These are phyloP conservation scores for Fusarium dimerum DNA, from an alignment of 2,329 filamentous ascomycete species.

Conservation along the genomic window DNA sequence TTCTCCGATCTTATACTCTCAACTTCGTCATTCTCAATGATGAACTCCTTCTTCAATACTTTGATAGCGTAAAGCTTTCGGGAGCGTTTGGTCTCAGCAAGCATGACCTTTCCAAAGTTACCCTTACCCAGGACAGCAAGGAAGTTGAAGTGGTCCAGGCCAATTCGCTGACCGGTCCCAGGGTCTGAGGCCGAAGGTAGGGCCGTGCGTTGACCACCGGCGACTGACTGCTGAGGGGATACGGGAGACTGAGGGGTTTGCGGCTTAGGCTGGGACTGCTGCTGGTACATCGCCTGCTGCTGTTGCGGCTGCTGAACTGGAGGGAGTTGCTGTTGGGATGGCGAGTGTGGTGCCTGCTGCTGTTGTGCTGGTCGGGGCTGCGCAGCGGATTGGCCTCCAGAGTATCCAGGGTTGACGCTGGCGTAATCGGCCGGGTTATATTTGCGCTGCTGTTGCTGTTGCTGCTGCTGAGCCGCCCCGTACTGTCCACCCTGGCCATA, in stretches of 20 bases:
- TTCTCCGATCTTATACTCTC: conserved; percentile 98
- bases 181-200: conserved; percentile 70
- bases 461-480: conserved; percentile 36
- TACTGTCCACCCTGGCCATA: conserved; percentile 38
- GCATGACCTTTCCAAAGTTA: conserved; percentile 99
- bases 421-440: conserved; percentile 82
- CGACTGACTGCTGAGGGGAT: conserved; percentile 31
- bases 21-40: conserved; percentile 98
- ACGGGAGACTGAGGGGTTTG: conserved; percentile 40
- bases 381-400: conserved; percentile 29
- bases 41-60: conserved; percentile 99
- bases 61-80: conserved; percentile 97
- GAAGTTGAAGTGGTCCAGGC: conserved; percentile 98
- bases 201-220: conserved; percentile 51
- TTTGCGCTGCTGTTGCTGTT: conserved; percentile 55
- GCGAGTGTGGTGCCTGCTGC: conserved; percentile 36
- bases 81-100: conserved; percentile 92
- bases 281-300: conserved; percentile 39
- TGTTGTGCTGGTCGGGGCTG: conserved; percentile 36
- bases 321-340: conserved; percentile 39
- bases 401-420: conserved; percentile 52
- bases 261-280: conserved; percentile 41
- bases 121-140: conserved; percentile 96
- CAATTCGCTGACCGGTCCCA: conserved; percentile 81
- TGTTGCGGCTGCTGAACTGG: conserved; percentile 33